phyloP scores from a whole-genome alignment of 2,329 filamentous ascomycete genomes.

The Alternaria arbusti region DNA sequence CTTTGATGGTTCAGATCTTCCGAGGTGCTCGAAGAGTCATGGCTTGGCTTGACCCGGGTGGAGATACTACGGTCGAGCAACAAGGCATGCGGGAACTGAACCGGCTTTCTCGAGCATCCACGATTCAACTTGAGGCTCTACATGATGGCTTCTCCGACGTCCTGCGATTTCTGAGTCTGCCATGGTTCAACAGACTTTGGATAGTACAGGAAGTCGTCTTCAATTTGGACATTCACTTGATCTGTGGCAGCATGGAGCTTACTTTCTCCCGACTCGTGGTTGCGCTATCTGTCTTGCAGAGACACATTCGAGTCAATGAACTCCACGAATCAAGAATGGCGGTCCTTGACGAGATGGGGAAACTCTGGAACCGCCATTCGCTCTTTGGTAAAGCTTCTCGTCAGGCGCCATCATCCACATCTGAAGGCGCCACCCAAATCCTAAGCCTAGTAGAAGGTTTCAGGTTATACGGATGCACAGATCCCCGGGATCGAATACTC shows the following conservation, averaged over 20 bases:
- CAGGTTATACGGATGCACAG: background rate
- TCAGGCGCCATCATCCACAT: too few species aligned
- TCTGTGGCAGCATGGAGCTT: background rate
- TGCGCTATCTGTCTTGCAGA: too few species aligned
- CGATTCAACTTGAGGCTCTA: too few species aligned
- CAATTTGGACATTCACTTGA: background rate
- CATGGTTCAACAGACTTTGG: background rate
- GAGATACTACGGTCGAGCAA: background rate
- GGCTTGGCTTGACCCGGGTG: background rate
- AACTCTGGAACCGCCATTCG: background rate
- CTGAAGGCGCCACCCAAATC: background rate
- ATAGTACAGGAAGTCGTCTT: background rate
- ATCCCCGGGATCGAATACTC: background rate
- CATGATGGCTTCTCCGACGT: too few species aligned
- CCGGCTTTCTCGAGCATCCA: too few species aligned
- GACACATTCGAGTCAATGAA: too few species aligned
- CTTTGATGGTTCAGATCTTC: slow-evolving; percentile 6
- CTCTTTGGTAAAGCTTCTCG: background rate
- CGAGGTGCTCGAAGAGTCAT: background rate
- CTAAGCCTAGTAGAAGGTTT: background rate
- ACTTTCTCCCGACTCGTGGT: too few species aligned
- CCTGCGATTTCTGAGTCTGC: too few species aligned
- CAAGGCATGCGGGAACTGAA: background rate
- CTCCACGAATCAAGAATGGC: too few species aligned
- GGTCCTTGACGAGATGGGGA: too few species aligned